Percentiles rank a stretch among this genome's conserved stretches.
Evolutionary conservation across 768 basidiomycete genomes (phyloP).

Genomic region (Fistulinella prunicolor): DNA sequence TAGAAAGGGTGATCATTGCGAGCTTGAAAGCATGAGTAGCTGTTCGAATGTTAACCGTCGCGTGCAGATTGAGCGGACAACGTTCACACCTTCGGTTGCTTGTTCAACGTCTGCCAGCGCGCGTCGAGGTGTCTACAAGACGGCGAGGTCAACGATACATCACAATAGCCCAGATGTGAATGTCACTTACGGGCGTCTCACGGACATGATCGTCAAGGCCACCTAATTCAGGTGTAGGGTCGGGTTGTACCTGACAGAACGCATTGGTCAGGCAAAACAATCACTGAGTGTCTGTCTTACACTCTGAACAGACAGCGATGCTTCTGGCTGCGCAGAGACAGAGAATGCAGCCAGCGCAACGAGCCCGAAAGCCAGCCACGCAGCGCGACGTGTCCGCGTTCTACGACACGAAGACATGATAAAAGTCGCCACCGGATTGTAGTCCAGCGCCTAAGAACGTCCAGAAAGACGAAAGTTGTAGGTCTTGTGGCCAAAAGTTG

Average conservation of each 20-base stretch:
- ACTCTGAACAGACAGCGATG: constrained; percentile 11
- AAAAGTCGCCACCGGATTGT: background rate
- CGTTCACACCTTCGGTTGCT: constrained; percentile 48
- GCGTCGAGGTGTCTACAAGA: constrained; percentile 13
- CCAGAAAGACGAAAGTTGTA: too few species aligned
- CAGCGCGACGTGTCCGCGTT: constrained; percentile 39
- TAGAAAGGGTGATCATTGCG: constrained; percentile 63
- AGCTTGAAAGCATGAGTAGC: constrained; percentile 75
- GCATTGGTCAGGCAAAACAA: background rate
- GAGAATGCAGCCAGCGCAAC: constrained; percentile 47
- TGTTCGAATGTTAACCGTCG: constrained; percentile 25
- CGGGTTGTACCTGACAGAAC: constrained; percentile 13
- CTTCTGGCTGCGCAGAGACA: constrained; percentile 39
- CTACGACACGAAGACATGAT: constrained; percentile 21
- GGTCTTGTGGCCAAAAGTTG: too few species aligned
- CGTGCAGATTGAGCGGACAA: background rate
- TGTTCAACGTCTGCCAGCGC: constrained; percentile 36
- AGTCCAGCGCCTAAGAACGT: too few species aligned
- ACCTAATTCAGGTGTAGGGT: constrained; percentile 5
- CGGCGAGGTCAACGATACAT: constrained; percentile 2
- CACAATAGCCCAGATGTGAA: background rate
- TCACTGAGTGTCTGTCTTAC: constrained; percentile 7
- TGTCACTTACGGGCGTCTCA: constrained; percentile 15
- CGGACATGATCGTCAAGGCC: constrained; percentile 4
- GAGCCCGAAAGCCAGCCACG: constrained; percentile 62